A percentile compares a stretch with the other conserved stretches of the same genome.
Conservation (phyloP, 441 rosid species). For the Populus trichocarpa region DNA sequence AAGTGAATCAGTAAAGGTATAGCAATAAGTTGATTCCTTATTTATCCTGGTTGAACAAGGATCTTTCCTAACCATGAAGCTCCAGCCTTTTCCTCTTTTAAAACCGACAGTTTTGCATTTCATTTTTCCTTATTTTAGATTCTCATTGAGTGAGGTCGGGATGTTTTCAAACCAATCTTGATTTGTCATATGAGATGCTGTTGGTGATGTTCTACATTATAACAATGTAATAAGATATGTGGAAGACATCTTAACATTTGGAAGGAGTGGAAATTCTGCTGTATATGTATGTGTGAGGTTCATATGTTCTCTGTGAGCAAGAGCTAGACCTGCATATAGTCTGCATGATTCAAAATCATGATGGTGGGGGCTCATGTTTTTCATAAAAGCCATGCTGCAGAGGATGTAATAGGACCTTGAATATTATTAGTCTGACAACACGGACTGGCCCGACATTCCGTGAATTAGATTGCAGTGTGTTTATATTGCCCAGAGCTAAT, state of each 20-base stretch:
- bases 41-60: neutral
- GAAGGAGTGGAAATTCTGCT: neutral
- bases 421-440: neutral
- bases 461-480: neutral
- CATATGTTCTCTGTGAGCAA: neutral
- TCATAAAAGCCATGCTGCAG: neutral
- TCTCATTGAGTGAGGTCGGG: neutral
- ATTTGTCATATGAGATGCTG: neutral
- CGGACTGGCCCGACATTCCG: neutral
- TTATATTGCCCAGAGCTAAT: neutral
- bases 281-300: neutral
- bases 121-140: neutral
- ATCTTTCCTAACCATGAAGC: neutral
- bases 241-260: no score
- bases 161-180: neutral
- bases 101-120: neutral
- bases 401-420: neutral
- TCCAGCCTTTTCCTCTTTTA: neutral
- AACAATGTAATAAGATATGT: no score
- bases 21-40: neutral
- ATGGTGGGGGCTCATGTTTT: neutral
- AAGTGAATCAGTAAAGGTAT: neutral
- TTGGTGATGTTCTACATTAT: neutral
- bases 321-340: neutral
- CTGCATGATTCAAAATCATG: neutral